Base-by-base conservation (phyloP, 352 stramenopile species). In the Phytopythium montanum region DNA sequence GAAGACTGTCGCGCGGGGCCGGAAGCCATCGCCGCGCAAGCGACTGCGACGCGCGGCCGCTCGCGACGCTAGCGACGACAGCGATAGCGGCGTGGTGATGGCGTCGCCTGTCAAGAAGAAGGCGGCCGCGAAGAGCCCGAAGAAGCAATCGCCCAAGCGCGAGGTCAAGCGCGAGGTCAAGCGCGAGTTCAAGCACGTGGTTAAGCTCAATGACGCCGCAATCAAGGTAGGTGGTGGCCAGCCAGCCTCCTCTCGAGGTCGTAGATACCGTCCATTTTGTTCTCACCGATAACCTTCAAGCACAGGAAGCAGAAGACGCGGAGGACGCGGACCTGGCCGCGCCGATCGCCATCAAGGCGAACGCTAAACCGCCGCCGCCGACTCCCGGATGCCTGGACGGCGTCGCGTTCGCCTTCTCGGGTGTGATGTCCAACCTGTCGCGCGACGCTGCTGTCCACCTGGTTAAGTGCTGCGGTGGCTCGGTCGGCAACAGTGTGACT, bases 361-460 rank as follows among this genome's bases (percentile, higher is more conserved):
- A 16, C 33, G 21, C 26, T 23, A 87, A 86, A 33, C 64, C 83
- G 21, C 83, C 83, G 19, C 61, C 69, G 25, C 70, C 76, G 14
- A 88, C 75, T 36, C 61, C 79, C 0, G 81, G 81, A 2, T 91
- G 81, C 56, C 59, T 95, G n/a, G 81, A 94, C 31, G 81, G 81
- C 23, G 82, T 88, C 61, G 80, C 78, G 10, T 95, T 95, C 59
- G 69, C 69, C 13, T 94, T 95, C 56, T 87, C 84, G 0, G 86
- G 86, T n/a, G 70, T 85, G 29, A 39, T 95, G 49, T 60, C 67
- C 18, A 80, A 64, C 59, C 49, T 92, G 21, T 79, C 71, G 23
- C 81, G 84, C 12, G 77, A 91, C 8, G 76, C 87, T 45, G 79
- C 83, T 1, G 65, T 89, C 42, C 82, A 92, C 64, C 71, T 94